Percentiles rank a stretch among this genome's conserved stretches.
phyloP scores from a whole-genome alignment of 306 rosid species.

The Luffa acutangula region DNA sequence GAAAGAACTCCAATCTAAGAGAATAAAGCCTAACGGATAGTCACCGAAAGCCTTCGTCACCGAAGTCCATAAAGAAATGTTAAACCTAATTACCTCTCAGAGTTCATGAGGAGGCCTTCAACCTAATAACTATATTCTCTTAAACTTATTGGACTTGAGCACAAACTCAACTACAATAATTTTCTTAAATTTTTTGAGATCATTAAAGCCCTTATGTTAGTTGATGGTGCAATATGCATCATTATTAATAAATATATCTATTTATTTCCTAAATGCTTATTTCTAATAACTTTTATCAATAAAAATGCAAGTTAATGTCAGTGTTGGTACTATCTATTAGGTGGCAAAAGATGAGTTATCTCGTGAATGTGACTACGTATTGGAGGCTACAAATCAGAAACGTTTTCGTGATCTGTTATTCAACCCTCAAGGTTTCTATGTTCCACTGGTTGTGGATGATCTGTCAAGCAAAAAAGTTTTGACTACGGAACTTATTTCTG shows the following conservation, averaged over 20 bases:
- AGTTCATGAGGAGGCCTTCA: too few species aligned
- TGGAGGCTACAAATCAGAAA: constrained; percentile 85
- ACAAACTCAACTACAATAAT: background rate
- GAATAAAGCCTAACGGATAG: too few species aligned
- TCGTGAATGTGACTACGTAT: constrained; percentile 77
- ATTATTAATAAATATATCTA: background rate
- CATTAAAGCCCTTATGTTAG: background rate
- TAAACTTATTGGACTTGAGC: background rate
- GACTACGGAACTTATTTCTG: constrained; percentile 72
- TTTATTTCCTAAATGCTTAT: background rate
- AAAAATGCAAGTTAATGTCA: background rate
- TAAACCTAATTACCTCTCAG: too few species aligned
- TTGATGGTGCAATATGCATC: background rate
- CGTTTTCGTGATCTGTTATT: constrained; percentile 54
- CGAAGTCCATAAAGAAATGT: too few species aligned
- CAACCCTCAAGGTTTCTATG: constrained; percentile 54
- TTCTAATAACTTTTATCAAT: background rate
- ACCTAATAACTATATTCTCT: background rate
- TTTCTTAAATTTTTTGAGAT: background rate
- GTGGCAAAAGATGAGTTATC: constrained; percentile 92
- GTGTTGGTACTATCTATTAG: constrained; percentile 18
- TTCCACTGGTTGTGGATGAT: constrained; percentile 70
- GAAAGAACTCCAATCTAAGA: too few species aligned
- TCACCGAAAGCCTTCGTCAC: too few species aligned
- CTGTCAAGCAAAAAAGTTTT: constrained; percentile 71